Conservation (phyloP, 768 basidiomycete genomes). For the Collybiopsis luxurians region DNA sequence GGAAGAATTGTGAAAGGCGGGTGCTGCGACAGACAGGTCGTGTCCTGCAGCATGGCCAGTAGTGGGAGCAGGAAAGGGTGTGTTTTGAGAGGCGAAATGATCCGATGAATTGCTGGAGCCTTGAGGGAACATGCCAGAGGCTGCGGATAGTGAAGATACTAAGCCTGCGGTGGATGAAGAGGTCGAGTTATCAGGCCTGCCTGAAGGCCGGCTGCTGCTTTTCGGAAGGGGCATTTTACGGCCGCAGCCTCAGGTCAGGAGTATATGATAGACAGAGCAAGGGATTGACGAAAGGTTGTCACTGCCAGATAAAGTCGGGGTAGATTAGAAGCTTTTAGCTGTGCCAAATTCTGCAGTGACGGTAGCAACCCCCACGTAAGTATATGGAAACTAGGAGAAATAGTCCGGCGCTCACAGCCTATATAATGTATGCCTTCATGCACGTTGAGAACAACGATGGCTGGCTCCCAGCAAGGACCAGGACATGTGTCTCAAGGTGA, state of each 20-base stretch:
- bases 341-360: slow-evolving; percentile 2
- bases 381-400: neutral
- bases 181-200: slow-evolving; percentile 27
- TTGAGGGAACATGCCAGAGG: slow-evolving; percentile 37
- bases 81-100: slow-evolving; percentile 29
- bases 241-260: slow-evolving; percentile 6
- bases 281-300: slow-evolving; percentile 2
- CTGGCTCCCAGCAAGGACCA: neutral
- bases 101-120: slow-evolving; percentile 36
- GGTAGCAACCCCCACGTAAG: neutral
- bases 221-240: neutral
- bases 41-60: slow-evolving; percentile 25
- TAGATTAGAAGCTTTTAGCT: slow-evolving; percentile 9
- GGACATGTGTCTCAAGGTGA: slow-evolving; percentile 8
- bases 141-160: slow-evolving; percentile 38
- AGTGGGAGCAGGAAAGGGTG: slow-evolving; percentile 21
- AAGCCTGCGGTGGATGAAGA: slow-evolving; percentile 41
- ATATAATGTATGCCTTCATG: slow-evolving; percentile 7
- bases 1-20: slow-evolving; percentile 27
- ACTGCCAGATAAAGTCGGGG: neutral
- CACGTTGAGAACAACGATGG: slow-evolving; percentile 6
- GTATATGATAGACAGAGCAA: neutral
- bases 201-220: slow-evolving; percentile 5
- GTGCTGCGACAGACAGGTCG: slow-evolving; percentile 21
- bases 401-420: slow-evolving; percentile 6